These are phyloP conservation scores for Suillus paluster DNA, from an alignment of 768 basidiomycete genomes.

Conservation along the genomic window DNA sequence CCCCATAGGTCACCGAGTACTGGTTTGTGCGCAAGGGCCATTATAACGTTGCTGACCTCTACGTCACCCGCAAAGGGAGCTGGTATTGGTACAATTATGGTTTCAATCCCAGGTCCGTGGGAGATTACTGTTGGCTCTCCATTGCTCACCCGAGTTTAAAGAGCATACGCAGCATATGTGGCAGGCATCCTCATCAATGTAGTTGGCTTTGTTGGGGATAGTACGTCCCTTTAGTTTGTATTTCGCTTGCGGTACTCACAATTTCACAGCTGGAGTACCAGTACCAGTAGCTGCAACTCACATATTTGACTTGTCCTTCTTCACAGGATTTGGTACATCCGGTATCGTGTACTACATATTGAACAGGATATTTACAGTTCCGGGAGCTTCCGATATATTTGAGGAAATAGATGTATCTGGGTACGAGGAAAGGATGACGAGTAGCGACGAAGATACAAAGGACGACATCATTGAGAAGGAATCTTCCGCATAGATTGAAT, in stretches of 20 bases:
- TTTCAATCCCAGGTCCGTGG: constrained; percentile 61
- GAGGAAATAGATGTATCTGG: constrained; percentile 55
- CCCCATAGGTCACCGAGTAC: constrained; percentile 70
- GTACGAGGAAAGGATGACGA: constrained; percentile 9
- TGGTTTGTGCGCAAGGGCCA: constrained; percentile 68
- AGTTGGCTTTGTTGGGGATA: constrained; percentile 75
- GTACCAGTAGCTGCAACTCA: constrained; percentile 71
- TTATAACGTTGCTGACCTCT: constrained; percentile 68
- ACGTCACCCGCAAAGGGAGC: constrained; percentile 53
- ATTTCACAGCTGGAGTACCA: constrained; percentile 47
- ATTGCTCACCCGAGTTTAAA: constrained; percentile 19
- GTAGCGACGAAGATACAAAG: constrained; percentile 4
- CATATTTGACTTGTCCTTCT: constrained; percentile 76
- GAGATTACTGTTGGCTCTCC: background rate
- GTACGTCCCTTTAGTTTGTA: constrained; percentile 35
- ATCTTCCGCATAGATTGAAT: background rate
- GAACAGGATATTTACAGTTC: constrained; percentile 59
- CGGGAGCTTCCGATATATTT: constrained; percentile 49
- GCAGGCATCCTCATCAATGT: constrained; percentile 78
- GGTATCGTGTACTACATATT: constrained; percentile 59
- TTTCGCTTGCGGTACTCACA: background rate
- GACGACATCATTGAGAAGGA: constrained; percentile 1
- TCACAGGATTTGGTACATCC: constrained; percentile 74
- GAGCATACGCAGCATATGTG: constrained; percentile 65
- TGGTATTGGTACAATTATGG: constrained; percentile 77